Conservation (phyloP, 169 alveolate species). For the Plasmodium blacklocki region DNA sequence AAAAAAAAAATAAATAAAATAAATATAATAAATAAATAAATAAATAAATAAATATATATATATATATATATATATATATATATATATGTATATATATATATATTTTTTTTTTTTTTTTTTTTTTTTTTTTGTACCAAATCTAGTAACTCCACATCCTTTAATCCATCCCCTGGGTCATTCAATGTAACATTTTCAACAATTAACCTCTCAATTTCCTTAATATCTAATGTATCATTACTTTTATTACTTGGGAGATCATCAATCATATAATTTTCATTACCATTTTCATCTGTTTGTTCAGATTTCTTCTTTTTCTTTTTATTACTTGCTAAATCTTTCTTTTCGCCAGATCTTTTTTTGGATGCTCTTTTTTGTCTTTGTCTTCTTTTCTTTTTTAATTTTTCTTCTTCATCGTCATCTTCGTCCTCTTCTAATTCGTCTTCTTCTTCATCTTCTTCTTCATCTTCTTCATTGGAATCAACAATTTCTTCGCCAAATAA, state of each 20-base stretch:
- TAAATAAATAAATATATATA: not conserved
- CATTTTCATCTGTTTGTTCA: not conserved
- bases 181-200: slow-evolving; percentile 59
- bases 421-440: slow-evolving; percentile 28
- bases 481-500: slow-evolving; percentile 85
- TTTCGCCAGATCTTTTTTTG: slow-evolving; percentile 39
- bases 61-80: not conserved
- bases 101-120: not conserved
- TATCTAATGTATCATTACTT: slow-evolving; percentile 3
- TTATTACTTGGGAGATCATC: slow-evolving; percentile 15
- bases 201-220: slow-evolving; percentile 43
- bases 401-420: slow-evolving; percentile 37
- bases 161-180: slow-evolving; percentile 75
- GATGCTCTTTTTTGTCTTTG: slow-evolving; percentile 11
- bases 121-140: slow-evolving; percentile 54
- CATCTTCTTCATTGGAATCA: slow-evolving; percentile 57
- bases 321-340: slow-evolving; percentile 28
- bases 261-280: slow-evolving; percentile 15
- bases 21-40: not conserved
- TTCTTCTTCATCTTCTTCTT: slow-evolving; percentile 43
- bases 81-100: not conserved
- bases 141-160: slow-evolving; percentile 79
- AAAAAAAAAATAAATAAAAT: not conserved
- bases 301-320: slow-evolving; percentile 21
- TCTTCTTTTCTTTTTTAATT: slow-evolving; percentile 9